Base-by-base conservation (phyloP, 306 rosid species). In the Ziziphus jujuba region DNA sequence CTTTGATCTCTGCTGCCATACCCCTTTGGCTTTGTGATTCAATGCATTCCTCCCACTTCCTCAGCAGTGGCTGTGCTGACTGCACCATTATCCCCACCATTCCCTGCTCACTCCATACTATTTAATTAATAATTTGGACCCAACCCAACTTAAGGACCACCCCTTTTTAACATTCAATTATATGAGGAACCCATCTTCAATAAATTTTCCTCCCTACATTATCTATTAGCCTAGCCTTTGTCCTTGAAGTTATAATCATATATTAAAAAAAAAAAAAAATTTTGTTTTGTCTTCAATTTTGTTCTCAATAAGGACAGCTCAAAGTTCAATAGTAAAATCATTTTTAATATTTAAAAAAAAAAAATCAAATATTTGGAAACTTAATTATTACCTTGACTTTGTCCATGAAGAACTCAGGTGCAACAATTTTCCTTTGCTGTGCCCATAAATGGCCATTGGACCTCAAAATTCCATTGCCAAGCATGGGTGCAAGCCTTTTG, bases 341-440 rank as follows among this genome's bases (percentile, higher is more conserved):
- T n/a, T n/a, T n/a, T n/a, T n/a, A n/a, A n/a, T n/a, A n/a, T n/a
- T n/a, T n/a, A n/a, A n/a, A n/a, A n/a, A n/a, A n/a, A n/a, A n/a
- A n/a, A n/a, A n/a, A n/a, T n/a, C n/a, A n/a, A n/a, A n/a, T n/a
- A n/a, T n/a, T n/a, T n/a, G n/a, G n/a, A n/a, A n/a, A n/a, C n/a
- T n/a, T n/a, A n/a, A n/a, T 50, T 2, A 1, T 13, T 73, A 87
- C 99, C 95, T 89, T 89, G 54, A 93, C 97, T 79, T 85, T 91
- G 79, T 86, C 85, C 87, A 83, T 84, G 85, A 83, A 93, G 77
- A 93, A 93, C 75, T 93, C 96, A 28, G 97, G 89, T 2, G 97
- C 95, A 24, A 93, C 81, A 40, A 93, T 89, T 70, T 93, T 93
- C 66, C 99, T 80, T 69, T 93, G 99, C 1, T 88, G 89, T 0